Evolutionary conservation across 2,329 filamentous ascomycete species (phyloP), one percentile per base, ranked within the genome.

Genomic region (Aspergillus alliaceus): DNA sequence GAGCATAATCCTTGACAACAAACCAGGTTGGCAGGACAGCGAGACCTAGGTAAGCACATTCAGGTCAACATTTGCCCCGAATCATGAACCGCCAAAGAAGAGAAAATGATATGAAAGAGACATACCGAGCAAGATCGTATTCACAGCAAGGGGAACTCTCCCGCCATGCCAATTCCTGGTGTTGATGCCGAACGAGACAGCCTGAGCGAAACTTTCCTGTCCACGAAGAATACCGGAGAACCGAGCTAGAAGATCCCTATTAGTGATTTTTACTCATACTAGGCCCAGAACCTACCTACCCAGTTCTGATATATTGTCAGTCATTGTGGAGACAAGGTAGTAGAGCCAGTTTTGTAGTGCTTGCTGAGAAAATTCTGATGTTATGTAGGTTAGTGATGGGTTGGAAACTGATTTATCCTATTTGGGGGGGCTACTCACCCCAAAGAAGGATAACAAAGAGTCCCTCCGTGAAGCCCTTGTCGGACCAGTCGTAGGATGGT

Each of bases 271-370:
- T 14, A 6, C 8, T 25, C 18, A 7, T 34, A 18, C 12, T n/a
- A n/a, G 39, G 14, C n/a, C 20, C 3, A 1, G 8, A 1, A 6
- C 6, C 4, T 7, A 59, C 65, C 42, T 61, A 66, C 66, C 66
- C 2, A 72, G 60, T 59, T 85, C 81, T 0, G 81, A 81, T 56
- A 84, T 83, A 50, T 84, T 83, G 52, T 84, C 79, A 0, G 81
- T 84, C 71, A 79, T 84, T 5, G 78, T 82, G 0, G 81, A 79
- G 1, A 85, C 69, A 18, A 85, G 70, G 61, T 84, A 84, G 59
- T 84, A 84, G 1, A 84, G 71, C 80, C 80, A 84, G 53, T 83
- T 84, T 64, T 84, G 82, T 20, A 83, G 65, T 0, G 79, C 72
- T 63, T 85, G 82, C 2, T 80, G 73, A 2, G 81, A 72, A 60